Evolutionary conservation across 1,284 basidiomycete genomes (phyloP).

Genomic region (Schizophyllum commune): DNA sequence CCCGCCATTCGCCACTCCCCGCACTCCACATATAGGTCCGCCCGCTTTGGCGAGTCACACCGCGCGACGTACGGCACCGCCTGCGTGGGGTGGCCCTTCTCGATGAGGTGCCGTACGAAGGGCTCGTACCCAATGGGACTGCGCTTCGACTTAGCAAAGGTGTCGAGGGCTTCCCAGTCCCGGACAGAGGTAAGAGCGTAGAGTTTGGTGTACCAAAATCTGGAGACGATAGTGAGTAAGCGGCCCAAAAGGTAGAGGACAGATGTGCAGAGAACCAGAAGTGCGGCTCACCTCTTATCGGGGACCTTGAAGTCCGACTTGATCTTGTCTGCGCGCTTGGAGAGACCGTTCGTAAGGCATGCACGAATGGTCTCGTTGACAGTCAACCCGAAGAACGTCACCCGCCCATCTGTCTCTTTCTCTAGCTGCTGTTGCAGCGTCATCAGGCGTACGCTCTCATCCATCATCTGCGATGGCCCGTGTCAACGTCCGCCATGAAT

Average conservation of each 20-base stretch:
- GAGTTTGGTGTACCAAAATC: slow-evolving; percentile 90
- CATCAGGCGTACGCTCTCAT: slow-evolving; percentile 77
- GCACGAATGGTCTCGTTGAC: slow-evolving; percentile 77
- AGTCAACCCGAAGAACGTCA: slow-evolving; percentile 71
- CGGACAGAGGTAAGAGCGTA: slow-evolving; percentile 69
- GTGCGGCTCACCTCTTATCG: slow-evolving; percentile 64
- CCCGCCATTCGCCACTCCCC: slow-evolving; percentile 86
- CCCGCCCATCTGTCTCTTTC: slow-evolving; percentile 74
- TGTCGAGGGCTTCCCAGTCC: slow-evolving; percentile 81
- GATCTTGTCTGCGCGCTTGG: slow-evolving; percentile 82
- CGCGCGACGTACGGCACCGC: slow-evolving; percentile 70
- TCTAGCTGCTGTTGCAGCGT: slow-evolving; percentile 81
- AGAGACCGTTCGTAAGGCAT: slow-evolving; percentile 71
- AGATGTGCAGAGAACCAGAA: background rate
- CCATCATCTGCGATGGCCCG: slow-evolving; percentile 64
- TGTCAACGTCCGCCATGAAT: background rate
- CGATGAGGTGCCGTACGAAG: slow-evolving; percentile 77
- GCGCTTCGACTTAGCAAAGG: slow-evolving; percentile 77
- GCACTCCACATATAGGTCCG: slow-evolving; percentile 82
- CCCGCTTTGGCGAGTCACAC: slow-evolving; percentile 77
- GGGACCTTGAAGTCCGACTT: slow-evolving; percentile 85
- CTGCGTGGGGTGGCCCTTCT: slow-evolving; percentile 65
- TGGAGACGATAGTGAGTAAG: slow-evolving; percentile 19
- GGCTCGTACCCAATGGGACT: slow-evolving; percentile 95
- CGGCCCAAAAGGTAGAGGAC: background rate